A percentile compares a stretch with the other conserved stretches of the same genome.
Conservation (phyloP, 169 alveolate genomes). For the Plasmodium chabaudi region DNA sequence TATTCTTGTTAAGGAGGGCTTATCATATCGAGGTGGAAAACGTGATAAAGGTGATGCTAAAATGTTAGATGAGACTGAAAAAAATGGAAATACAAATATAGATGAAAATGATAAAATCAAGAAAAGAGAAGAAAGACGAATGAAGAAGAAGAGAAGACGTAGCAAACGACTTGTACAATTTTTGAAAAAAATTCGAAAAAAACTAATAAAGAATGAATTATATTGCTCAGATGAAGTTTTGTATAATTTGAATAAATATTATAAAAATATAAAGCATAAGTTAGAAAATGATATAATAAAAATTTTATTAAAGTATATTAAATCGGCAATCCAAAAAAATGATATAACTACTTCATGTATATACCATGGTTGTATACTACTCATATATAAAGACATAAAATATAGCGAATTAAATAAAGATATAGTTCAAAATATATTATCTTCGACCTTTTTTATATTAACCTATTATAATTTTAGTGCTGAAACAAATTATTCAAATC, state of each 20-base stretch:
- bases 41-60: too few relatives aligned
- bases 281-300: constrained; percentile 44
- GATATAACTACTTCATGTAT: constrained; percentile 70
- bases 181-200: constrained; percentile 38
- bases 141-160: background rate
- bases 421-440: constrained; percentile 51
- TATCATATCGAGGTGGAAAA: background rate
- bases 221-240: constrained; percentile 73
- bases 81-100: background rate
- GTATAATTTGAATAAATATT: constrained; percentile 19
- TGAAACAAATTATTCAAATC: constrained; percentile 67
- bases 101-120: background rate
- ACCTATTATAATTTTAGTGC: constrained; percentile 69
- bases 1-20: constrained; percentile 26
- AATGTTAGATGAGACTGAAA: background rate
- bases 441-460: constrained; percentile 67
- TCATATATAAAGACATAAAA: constrained; percentile 61
- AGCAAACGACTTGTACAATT: constrained; percentile 15
- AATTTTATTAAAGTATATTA: constrained; percentile 44
- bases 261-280: constrained; percentile 61
- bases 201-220: constrained; percentile 65
- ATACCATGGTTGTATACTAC: constrained; percentile 66
- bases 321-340: constrained; percentile 46
- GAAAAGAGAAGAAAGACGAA: background rate
- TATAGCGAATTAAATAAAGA: constrained; percentile 42